Evolutionary conservation across 768 basidiomycete species (phyloP).

Genomic region (Pisolithus albus): DNA sequence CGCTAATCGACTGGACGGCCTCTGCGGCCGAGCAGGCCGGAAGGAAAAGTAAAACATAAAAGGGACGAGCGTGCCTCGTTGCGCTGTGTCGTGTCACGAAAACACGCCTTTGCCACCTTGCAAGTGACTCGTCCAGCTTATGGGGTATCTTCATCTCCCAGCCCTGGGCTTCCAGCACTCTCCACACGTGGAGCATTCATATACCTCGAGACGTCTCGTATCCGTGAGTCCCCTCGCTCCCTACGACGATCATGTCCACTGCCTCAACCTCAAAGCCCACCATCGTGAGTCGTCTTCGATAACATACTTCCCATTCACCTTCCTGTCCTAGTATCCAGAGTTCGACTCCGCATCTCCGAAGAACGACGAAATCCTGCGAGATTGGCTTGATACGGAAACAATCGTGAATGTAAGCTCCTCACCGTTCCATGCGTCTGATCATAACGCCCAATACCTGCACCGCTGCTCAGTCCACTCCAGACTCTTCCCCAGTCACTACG

Average conservation of each 20-base stretch:
- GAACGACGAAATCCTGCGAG: slow-evolving; percentile 11
- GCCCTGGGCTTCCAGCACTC: slow-evolving; percentile 4
- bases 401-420: slow-evolving; percentile 20
- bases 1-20: not conserved
- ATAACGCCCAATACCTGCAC: not conserved
- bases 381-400: slow-evolving; percentile 21
- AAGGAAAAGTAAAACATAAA: not conserved
- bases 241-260: slow-evolving; percentile 5
- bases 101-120: slow-evolving; percentile 29
- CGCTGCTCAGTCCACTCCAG: slow-evolving; percentile 12
- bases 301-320: not conserved
- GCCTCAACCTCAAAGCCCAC: slow-evolving; percentile 3
- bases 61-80: not conserved
- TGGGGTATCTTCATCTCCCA: not conserved
- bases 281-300: not conserved
- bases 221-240: slow-evolving; percentile 2
- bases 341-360: slow-evolving; percentile 4
- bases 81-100: slow-evolving; percentile 17
- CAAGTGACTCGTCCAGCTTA: slow-evolving; percentile 6
- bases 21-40: not conserved
- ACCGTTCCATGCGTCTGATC: not conserved
- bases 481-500: slow-evolving; percentile 18
- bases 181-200: slow-evolving; percentile 4
- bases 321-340: slow-evolving; percentile 3
- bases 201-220: slow-evolving; percentile 3